phyloP scores from a whole-genome alignment of 2,329 filamentous ascomycete genomes.

The Phoma sp. region DNA sequence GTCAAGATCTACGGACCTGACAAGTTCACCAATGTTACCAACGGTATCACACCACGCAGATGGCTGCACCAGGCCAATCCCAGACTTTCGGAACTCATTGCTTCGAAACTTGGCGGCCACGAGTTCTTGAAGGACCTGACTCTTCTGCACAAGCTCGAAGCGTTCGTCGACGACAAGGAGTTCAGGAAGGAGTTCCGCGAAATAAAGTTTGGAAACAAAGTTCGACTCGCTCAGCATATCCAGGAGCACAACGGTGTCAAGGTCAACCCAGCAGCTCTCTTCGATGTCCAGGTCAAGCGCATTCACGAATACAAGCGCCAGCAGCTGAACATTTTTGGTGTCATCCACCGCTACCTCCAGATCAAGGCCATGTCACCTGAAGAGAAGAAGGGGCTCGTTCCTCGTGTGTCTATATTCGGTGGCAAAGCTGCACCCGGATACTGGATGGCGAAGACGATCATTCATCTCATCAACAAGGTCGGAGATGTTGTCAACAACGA shows the following conservation, averaged over 20 bases:
- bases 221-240: conserved; percentile 89
- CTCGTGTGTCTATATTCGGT: conserved; percentile 94
- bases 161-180: conserved; percentile 80
- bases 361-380: conserved; percentile 86
- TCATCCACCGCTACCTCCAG: conserved; percentile 90
- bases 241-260: conserved; percentile 78
- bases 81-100: conserved; percentile 87
- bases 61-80: conserved; percentile 99
- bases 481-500: conserved; percentile 91
- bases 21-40: conserved; percentile 99
- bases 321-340: conserved; percentile 98
- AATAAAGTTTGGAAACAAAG: conserved; percentile 97
- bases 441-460: conserved; percentile 99
- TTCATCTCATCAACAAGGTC: conserved; percentile 93
- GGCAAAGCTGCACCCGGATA: conserved; percentile 98
- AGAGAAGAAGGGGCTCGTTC: conserved; percentile 83
- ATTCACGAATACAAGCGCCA: conserved; percentile 99
- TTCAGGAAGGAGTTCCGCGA: conserved; percentile 96
- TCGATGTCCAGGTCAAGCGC: conserved; percentile 97
- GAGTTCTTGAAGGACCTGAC: conserved; percentile 92
- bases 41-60: conserved; percentile 92
- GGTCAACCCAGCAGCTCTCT: conserved; percentile 87
- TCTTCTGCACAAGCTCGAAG: conserved; percentile 82
- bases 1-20: conserved; percentile 92
- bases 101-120: conserved; percentile 82